Evolutionary conservation across 345 rosid genomes (phyloP).

Genomic region (Salix purpurea): DNA sequence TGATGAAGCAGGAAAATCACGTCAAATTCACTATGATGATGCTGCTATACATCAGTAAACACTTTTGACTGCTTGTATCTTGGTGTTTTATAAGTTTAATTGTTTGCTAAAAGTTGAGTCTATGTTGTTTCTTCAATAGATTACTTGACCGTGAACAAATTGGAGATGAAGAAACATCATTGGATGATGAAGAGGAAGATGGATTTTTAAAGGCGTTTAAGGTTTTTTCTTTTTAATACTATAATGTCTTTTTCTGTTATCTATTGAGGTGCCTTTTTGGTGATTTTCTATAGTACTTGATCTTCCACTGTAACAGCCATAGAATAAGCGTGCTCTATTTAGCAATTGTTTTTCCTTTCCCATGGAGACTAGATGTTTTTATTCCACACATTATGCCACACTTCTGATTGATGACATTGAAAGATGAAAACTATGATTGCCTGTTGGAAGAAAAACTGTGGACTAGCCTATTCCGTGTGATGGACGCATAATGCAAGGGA

Average conservation of each 20-base stretch:
- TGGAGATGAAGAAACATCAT: slow-evolving; percentile 73
- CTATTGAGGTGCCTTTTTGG: background rate
- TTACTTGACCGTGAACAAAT: slow-evolving; percentile 89
- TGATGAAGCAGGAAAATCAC: slow-evolving; percentile 90
- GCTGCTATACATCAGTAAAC: slow-evolving; percentile 85
- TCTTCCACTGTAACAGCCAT: background rate
- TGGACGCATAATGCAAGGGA: background rate
- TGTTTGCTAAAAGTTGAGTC: background rate
- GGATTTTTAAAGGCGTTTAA: slow-evolving; percentile 97
- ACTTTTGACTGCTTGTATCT: slow-evolving; percentile 13
- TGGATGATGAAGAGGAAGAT: slow-evolving; percentile 93
- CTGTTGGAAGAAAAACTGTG: background rate
- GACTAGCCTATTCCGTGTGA: background rate
- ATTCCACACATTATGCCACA: background rate
- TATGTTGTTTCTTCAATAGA: slow-evolving; percentile 34
- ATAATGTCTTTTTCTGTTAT: background rate
- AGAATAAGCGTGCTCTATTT: background rate
- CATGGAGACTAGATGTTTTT: background rate
- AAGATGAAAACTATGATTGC: background rate
- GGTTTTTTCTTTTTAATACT: slow-evolving; percentile 37
- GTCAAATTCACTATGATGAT: slow-evolving; percentile 95
- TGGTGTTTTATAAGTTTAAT: background rate
- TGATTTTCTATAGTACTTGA: background rate
- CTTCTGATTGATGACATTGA: background rate
- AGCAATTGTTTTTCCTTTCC: background rate